These are phyloP conservation scores for Sarocladium oryzae DNA, from an alignment of 2,329 filamentous ascomycete species.

Conservation along the genomic window DNA sequence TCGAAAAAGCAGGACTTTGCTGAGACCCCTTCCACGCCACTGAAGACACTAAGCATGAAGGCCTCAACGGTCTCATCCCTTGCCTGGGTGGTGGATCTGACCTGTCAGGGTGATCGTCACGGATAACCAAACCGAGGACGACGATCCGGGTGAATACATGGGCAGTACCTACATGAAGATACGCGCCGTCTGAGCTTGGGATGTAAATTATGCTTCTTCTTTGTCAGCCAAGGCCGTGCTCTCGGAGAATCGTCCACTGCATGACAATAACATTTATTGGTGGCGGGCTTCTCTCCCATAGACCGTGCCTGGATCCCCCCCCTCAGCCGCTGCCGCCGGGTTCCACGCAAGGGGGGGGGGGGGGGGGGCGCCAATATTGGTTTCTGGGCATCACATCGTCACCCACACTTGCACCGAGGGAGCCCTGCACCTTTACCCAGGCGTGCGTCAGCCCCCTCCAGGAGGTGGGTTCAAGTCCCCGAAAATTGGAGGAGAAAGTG, in stretches of 20 bases:
- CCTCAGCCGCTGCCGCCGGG: not conserved
- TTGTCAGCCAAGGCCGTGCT: not conserved
- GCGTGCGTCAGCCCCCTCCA: not conserved
- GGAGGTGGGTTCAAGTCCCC: too few relatives aligned
- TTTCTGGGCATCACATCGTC: not conserved
- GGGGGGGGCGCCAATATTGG: slow-evolving; percentile 6
- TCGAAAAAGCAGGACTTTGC: not conserved
- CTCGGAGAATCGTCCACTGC: not conserved
- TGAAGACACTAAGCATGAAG: slow-evolving; percentile 1
- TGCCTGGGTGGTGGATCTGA: not conserved
- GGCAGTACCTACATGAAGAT: too few relatives aligned
- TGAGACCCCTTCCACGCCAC: not conserved
- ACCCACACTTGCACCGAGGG: too few relatives aligned
- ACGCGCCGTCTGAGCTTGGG: too few relatives aligned
- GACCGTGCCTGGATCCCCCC: not conserved
- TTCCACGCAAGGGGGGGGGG: slow-evolving; percentile 8
- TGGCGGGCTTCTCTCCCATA: not conserved
- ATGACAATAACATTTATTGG: too few relatives aligned
- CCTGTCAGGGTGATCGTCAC: not conserved
- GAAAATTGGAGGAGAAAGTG: not conserved
- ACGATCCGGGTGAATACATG: too few relatives aligned
- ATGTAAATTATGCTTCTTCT: too few relatives aligned
- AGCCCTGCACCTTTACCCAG: too few relatives aligned
- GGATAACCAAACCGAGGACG: not conserved
- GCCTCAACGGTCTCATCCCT: not conserved